These are phyloP conservation scores for Coemansia sp. DNA, from an alignment of 192 early-diverging fungal species.

Conservation along the genomic window DNA sequence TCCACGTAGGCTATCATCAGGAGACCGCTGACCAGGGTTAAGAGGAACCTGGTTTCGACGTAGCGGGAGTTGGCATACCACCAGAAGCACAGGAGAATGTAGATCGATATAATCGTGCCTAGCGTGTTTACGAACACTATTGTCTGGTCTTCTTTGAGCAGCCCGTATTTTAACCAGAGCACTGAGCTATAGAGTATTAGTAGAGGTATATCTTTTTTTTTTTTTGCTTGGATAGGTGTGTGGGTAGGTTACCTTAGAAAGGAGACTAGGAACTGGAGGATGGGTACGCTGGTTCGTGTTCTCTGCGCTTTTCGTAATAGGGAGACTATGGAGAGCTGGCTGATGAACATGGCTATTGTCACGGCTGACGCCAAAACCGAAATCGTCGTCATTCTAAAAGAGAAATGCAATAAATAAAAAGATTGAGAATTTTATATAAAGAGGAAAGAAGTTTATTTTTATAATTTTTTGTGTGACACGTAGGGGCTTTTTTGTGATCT, in stretches of 20 bases:
- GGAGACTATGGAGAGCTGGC: constrained; percentile 36
- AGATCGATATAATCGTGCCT: constrained; percentile 25
- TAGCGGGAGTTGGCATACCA: constrained; percentile 3
- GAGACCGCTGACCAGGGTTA: constrained; percentile 1
- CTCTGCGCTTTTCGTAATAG: constrained; percentile 22
- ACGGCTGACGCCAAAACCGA: constrained; percentile 24
- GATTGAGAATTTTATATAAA: too few species aligned
- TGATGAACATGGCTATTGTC: constrained; percentile 43
- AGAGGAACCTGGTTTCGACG: constrained; percentile 24
- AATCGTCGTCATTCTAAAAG: constrained; percentile 24
- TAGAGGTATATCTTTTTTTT: neutral
- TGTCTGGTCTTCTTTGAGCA: constrained; percentile 26
- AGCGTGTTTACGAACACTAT: constrained; percentile 23
- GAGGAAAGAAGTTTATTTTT: constrained; percentile 2
- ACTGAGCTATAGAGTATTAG: constrained; percentile 19
- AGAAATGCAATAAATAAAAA: neutral
- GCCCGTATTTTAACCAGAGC: constrained; percentile 50
- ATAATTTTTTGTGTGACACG: too few species aligned
- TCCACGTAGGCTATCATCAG: constrained; percentile 25
- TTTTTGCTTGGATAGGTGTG: too few species aligned
- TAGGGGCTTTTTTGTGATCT: too few species aligned
- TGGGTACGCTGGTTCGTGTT: constrained; percentile 20
- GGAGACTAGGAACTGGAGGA: constrained; percentile 35
- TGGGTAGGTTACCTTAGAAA: constrained; percentile 21
- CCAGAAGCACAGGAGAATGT: constrained; percentile 42